phyloP scores from a whole-genome alignment of 139 green algal species.

The Volvox africanus region DNA sequence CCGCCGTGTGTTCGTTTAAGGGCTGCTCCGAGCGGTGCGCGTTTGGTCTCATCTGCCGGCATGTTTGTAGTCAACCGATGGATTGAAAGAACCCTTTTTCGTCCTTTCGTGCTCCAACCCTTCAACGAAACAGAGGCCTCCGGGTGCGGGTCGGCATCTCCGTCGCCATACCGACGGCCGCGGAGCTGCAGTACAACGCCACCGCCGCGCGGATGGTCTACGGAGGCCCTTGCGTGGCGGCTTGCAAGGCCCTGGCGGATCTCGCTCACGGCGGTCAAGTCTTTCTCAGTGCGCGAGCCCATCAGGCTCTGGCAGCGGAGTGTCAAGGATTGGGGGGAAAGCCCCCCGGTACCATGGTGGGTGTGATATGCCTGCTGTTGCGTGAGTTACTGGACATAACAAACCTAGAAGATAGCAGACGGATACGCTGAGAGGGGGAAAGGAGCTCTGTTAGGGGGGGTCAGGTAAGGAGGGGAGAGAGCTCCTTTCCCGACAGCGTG shows the following conservation, averaged over 20 bases:
- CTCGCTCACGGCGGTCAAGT: slow-evolving; percentile 31
- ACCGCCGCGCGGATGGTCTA: slow-evolving; percentile 31
- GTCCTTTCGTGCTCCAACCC: not conserved
- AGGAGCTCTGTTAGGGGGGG: no score
- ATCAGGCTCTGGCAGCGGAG: slow-evolving; percentile 3
- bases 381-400: not conserved
- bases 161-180: not conserved
- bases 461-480: no score
- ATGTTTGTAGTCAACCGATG: no score
- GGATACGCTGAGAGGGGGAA: no score
- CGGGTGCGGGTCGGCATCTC: slow-evolving; percentile 25
- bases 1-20: no score
- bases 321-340: slow-evolving; percentile 6
- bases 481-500: no score
- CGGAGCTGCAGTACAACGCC: slow-evolving; percentile 33
- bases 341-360: slow-evolving; percentile 1
- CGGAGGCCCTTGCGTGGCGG: slow-evolving; percentile 7
- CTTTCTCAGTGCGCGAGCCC: slow-evolving; percentile 4
- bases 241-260: slow-evolving; percentile 31
- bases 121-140: slow-evolving; percentile 11
- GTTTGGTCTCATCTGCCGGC: no score
- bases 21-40: no score
- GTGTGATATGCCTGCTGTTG: no score
- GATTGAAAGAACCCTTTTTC: no score
- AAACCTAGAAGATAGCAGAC: not conserved